Base-by-base conservation (phyloP, 805 yeast species). In the Trichomonascus vanleenenianus region DNA sequence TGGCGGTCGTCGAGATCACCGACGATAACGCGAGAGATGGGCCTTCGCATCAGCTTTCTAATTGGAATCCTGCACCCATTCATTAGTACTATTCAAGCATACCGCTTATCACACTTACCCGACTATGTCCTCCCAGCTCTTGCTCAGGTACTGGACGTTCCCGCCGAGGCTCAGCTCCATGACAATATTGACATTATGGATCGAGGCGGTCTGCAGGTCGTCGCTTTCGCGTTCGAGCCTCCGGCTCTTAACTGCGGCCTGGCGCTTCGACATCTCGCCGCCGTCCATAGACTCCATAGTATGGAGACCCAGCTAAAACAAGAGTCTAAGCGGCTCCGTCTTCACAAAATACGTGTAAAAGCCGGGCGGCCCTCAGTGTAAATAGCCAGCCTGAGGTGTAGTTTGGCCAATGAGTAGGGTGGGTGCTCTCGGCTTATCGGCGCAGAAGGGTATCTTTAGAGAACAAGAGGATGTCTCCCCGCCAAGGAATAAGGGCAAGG, bases 151-250 rank as follows among this genome's bases (percentile, higher is more conserved):
- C 44, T 75, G 74, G n/a, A 93, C 80, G 30, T 73, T 77, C 27
- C 96, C 87, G 56, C 81, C 82, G 58, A 87, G 65, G 56, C 83
- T 89, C 50, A 93, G 66, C 63, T 91, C 98, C 65, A 91, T 66
- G 2, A 91, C 81, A n/a, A 82, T 79, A 10, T 86, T 81, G 1
- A 51, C 55, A 38, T 51, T 49, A n/a, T 47, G 54, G 38, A 53
- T 42, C 10, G 55, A 51, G 33, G 59, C 62, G 8, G 50, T 44
- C n/a, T 58, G 48, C 10, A 58, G 50, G 43, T 56, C 60, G 27
- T 56, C 60, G 22, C 50, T 53, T 38, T 51, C 85, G 19, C 38
- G 43, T n/a, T 47, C 46, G 30, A 42, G 46, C 38, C 16, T 11
- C 3, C n/a, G n/a, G n/a, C n/a, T n/a, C n/a, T n/a, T 37, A 27